phyloP scores from a whole-genome alignment of 2,329 filamentous ascomycete species.

The Botrytis tulipae region DNA sequence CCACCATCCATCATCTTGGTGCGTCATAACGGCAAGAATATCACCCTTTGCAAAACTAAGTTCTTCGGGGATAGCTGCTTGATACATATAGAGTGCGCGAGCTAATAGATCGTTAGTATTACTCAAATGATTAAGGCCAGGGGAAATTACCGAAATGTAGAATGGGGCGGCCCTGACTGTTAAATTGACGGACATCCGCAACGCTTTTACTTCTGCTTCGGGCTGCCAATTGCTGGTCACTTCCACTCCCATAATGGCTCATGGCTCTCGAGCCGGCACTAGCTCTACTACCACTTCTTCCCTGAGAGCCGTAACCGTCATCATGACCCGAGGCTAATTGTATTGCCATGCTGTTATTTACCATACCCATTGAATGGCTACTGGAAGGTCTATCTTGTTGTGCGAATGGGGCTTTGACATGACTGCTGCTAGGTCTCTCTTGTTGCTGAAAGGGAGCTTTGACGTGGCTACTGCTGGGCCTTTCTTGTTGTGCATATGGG shows the following conservation, averaged over 20 bases:
- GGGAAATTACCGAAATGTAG: conserved; percentile 83
- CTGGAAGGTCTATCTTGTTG: conserved; percentile 20
- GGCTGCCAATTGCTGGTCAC: conserved; percentile 42
- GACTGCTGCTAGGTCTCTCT: conserved; percentile 52
- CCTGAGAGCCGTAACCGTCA: conserved; percentile 58
- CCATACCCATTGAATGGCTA: conserved; percentile 14
- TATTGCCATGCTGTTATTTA: conserved; percentile 56
- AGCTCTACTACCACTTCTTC: conserved; percentile 50
- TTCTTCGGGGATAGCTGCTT: conserved; percentile 92
- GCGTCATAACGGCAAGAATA: conserved; percentile 78
- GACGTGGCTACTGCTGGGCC: conserved; percentile 48
- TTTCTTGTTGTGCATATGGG: conserved; percentile 42
- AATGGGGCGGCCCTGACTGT: conserved; percentile 80
- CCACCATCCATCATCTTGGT: conserved; percentile 99
- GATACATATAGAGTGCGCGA: conserved; percentile 90
- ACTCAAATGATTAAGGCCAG: neutral
- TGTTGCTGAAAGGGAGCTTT: conserved; percentile 35
- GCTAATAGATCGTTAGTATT: conserved; percentile 53
- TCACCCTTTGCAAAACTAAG: conserved; percentile 91
- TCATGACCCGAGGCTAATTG: conserved; percentile 58
- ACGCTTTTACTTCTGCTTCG: conserved; percentile 74
- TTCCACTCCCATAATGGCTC: conserved; percentile 51
- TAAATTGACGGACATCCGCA: conserved; percentile 78
- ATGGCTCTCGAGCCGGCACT: conserved; percentile 49
- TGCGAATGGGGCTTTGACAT: conserved; percentile 34